Conservation (phyloP, 306 rosid species). For the Cucumis hystrix region DNA sequence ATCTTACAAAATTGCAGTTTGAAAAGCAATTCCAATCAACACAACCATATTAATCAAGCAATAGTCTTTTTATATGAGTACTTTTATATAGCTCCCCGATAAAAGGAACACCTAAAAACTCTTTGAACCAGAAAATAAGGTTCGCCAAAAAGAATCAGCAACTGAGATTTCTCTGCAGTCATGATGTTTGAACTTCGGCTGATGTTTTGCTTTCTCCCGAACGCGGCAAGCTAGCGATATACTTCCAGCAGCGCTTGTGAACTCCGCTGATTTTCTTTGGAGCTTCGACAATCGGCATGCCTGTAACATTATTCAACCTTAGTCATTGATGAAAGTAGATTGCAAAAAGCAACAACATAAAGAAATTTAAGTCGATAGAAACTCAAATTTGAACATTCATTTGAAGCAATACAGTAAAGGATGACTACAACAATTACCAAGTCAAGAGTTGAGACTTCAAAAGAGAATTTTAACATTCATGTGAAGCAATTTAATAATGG, state of each 20-base stretch:
- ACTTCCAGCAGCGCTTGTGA: slow-evolving; percentile 97
- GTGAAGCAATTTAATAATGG: too few species aligned
- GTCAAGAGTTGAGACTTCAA: not conserved
- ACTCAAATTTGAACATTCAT: not conserved
- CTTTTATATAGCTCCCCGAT: too few species aligned
- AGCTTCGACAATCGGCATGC: slow-evolving; percentile 47
- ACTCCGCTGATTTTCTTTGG: slow-evolving; percentile 93
- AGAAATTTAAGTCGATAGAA: not conserved
- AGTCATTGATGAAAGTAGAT: not conserved
- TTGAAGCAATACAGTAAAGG: not conserved
- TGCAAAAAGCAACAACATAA: not conserved
- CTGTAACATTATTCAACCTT: slow-evolving; percentile 18
- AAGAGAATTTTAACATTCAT: not conserved
- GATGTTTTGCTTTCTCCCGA: slow-evolving; percentile 28
- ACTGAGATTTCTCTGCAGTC: not conserved
- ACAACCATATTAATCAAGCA: not conserved
- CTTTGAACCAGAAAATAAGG: not conserved
- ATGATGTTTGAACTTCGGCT: slow-evolving; percentile 36
- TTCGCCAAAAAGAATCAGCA: not conserved
- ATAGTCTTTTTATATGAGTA: too few species aligned
- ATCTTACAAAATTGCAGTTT: not conserved
- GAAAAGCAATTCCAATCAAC: not conserved
- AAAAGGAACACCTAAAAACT: not conserved
- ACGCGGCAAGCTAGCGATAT: slow-evolving; percentile 35
- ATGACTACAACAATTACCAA: not conserved